Percentiles rank a stretch among this genome's conserved stretches.
Evolutionary conservation across 495 filamentous ascomycete species (phyloP).

Genomic region (Xylaria grammica): DNA sequence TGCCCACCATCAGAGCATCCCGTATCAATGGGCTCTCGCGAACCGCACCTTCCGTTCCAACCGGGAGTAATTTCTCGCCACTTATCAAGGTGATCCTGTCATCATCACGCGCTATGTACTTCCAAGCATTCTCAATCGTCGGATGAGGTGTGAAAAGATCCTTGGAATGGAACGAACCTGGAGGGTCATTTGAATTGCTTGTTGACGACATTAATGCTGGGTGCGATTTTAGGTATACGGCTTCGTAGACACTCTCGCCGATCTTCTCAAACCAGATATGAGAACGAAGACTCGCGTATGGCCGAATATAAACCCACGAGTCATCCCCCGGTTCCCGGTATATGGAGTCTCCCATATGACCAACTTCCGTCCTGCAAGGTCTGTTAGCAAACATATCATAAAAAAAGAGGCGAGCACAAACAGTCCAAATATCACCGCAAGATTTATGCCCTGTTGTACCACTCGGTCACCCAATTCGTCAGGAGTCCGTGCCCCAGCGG

Average conservation of each 20-base stretch:
- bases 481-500: conserved; percentile 59
- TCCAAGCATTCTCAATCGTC: conserved; percentile 63
- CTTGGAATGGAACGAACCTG: conserved; percentile 59
- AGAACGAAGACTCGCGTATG: conserved; percentile 50
- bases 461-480: conserved; percentile 63
- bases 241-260: conserved; percentile 52
- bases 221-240: conserved; percentile 63
- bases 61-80: conserved; percentile 73
- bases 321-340: conserved; percentile 50
- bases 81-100: conserved; percentile 68
- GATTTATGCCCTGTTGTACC: conserved; percentile 51
- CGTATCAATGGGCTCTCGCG: conserved; percentile 38
- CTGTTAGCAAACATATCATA: conserved; percentile 1
- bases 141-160: conserved; percentile 70
- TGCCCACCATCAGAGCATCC: conserved; percentile 34
- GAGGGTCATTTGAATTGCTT: conserved; percentile 62
- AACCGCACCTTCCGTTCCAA: conserved; percentile 65
- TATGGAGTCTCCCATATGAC: conserved; percentile 55
- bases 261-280: conserved; percentile 59
- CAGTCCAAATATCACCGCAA: conserved; percentile 59
- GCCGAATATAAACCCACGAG: conserved; percentile 59
- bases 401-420: conserved; percentile 38
- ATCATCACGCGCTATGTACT: conserved; percentile 66
- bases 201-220: conserved; percentile 57
- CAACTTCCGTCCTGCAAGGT: conserved; percentile 57